Base-by-base conservation (phyloP, 139 green algal species). In the Chlamydomonas sphaeroides region DNA sequence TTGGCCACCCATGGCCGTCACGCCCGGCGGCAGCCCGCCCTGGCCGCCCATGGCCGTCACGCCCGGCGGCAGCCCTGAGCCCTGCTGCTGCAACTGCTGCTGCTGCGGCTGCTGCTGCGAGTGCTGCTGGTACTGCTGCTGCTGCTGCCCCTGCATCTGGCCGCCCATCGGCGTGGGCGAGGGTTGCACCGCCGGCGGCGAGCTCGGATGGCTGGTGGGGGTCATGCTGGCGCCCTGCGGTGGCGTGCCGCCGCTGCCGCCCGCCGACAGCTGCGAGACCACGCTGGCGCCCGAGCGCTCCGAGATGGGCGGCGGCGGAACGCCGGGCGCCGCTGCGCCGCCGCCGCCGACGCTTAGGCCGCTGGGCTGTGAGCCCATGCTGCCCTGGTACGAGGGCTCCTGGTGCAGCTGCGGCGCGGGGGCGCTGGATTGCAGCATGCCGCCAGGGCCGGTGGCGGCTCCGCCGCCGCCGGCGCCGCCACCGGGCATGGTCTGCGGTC, bases 21-120 rank as follows among this genome's bases (percentile, higher is more conserved):
- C 62, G 33, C 80, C 80, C 25, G 80, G 69, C 33, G 82, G 72
- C 38, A 87, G 63, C 1, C 81, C 51, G 23, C 38, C 30, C 51
- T 10, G 70, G 6, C 28, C 8, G 39, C 4, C 73, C 73, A 61
- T 26, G 25, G 23, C 14, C 2, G 33, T 36, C 1, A 53, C 66
- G 1, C 65, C 45, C 1, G 78, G 65, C 30, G 66, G 65, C n/a
- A 84, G 49, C 2, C 66, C 66, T 21, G n/a, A n/a, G n/a, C n/a
- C n/a, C n/a, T n/a, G n/a, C n/a, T n/a, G n/a, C n/a, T n/a, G n/a
- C n/a, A n/a, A n/a, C n/a, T n/a, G n/a, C n/a, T n/a, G n/a, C n/a
- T n/a, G n/a, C 11, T 28, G 21, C 7, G 70, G 70, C n/a, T 18
- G 70, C 21, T 66, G 45, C 14, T 53, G 45, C 39, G 36, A 23